phyloP scores from a whole-genome alignment of 2,329 filamentous ascomycete species.

The Fusarium beomiforme region DNA sequence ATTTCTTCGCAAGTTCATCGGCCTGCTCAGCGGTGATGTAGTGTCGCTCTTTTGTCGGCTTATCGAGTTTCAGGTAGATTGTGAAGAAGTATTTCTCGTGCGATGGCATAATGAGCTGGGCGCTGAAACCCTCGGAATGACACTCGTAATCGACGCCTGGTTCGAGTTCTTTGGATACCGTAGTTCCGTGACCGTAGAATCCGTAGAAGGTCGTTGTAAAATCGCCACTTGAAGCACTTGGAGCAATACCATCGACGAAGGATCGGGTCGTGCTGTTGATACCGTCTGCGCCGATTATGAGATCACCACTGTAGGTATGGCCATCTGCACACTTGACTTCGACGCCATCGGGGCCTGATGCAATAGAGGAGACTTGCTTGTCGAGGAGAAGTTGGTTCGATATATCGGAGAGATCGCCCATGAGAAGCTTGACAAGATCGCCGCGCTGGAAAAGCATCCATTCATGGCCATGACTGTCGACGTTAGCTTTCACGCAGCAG shows the following conservation, averaged over 20 bases:
- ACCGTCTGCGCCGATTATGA: constrained; percentile 32
- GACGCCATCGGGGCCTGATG: not conserved
- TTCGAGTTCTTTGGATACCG: not conserved
- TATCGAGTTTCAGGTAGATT: constrained; percentile 15
- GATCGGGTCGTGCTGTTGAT: constrained; percentile 23
- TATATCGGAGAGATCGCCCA: constrained; percentile 6
- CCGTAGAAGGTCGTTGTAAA: constrained; percentile 23
- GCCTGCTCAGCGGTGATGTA: constrained; percentile 6
- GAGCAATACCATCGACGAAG: not conserved
- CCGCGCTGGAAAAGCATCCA: constrained; percentile 33
- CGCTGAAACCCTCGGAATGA: constrained; percentile 6
- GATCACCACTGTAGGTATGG: constrained; percentile 4
- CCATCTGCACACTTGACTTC: constrained; percentile 30
- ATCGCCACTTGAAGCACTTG: not conserved
- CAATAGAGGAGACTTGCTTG: constrained; percentile 20
- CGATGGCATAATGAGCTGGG: constrained; percentile 17
- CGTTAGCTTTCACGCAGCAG: not conserved
- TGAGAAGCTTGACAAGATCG: constrained; percentile 25
- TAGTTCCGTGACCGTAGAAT: constrained; percentile 13
- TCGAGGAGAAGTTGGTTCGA: constrained; percentile 1
- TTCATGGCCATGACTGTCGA: constrained; percentile 12
- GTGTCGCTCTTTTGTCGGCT: not conserved
- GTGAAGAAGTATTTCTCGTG: constrained; percentile 24
- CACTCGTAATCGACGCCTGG: constrained; percentile 17
- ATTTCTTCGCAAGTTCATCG: constrained; percentile 2